Evolutionary conservation across 306 rosid genomes (phyloP), one percentile per base, ranked within the genome.

Genomic region (Malus fusca): DNA sequence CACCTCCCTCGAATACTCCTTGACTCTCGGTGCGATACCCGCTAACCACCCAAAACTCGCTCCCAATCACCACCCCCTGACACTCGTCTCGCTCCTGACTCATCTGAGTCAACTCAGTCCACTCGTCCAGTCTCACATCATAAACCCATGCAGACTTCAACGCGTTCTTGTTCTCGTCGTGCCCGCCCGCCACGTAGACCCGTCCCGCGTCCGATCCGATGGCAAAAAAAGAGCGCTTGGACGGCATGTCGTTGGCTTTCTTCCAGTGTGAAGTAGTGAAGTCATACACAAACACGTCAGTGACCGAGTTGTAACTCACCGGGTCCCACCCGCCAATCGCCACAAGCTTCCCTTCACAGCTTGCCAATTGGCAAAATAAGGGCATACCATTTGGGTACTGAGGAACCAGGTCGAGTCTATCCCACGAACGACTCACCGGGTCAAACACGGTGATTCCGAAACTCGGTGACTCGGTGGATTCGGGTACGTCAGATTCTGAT

Each of bases 321-420:
- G 90, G 89, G 68, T 88, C 77, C 92, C 89, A 86, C 12, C 92
- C 92, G n/a, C 90, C 92, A 82, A 86, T 84, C 17, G 75, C 73
- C 25, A 88, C 84, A 21, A 88, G 84, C 80, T 84, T 82, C 10
- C 89, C 92, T 22, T 86, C 85, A 5, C 79, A 63, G 80, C 89
- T 84, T 4, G 85, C 82, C 42, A 88, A 28, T 58, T 78, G 82
- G 28, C 90, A 88, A 72, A 88, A 88, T 71, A 86, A 8, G 18
- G 90, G 92, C 0, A 86, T 8, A 2, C 92, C 92, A 3, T 72
- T 23, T 17, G 89, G 87, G 80, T 77, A 86, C 43, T 82, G 60
- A 2, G 92, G 88, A 75, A 88, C 43, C 73, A 87, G 85, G 25
- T 76, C 69, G 35, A 88, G 25, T 21, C 87, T 48, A 21, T 79